Percentiles rank a stretch among this genome's conserved stretches.
These are phyloP conservation scores for Ilyonectria mors-panacis DNA, from an alignment of 2,329 filamentous ascomycete species.

Conservation along the genomic window DNA sequence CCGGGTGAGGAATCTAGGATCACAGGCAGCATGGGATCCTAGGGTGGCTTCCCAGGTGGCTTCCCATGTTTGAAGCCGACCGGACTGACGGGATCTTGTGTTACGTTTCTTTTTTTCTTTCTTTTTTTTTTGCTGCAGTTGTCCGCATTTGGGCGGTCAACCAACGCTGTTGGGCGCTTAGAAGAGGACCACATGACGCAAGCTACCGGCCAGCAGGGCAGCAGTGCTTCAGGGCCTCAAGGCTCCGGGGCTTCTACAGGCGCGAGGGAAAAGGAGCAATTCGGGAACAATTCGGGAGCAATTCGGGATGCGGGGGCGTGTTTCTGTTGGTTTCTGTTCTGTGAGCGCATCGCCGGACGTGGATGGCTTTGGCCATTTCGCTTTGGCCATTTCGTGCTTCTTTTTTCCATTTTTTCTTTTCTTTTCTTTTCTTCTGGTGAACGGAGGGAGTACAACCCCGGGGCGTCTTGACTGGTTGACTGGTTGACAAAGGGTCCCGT, in stretches of 20 bases:
- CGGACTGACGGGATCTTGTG: constrained; percentile 39
- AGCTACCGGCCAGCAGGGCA: constrained; percentile 16
- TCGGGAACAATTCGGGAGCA: not conserved
- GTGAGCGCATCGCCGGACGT: not conserved
- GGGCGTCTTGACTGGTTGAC: constrained; percentile 28
- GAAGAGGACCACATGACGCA: constrained; percentile 33
- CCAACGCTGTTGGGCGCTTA: constrained; percentile 37
- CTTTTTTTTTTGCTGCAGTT: constrained; percentile 32
- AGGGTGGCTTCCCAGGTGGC: constrained; percentile 29
- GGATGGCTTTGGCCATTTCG: not conserved
- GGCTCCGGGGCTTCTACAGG: not conserved
- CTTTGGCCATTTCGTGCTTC: not conserved
- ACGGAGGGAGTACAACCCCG: constrained; percentile 18
- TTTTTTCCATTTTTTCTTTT: not conserved
- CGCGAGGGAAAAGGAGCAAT: constrained; percentile 2
- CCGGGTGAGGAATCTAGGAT: constrained; percentile 25
- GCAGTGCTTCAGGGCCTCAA: constrained; percentile 1
- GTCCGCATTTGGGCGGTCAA: constrained; percentile 39
- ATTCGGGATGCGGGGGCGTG: constrained; percentile 5
- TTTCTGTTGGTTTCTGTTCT: constrained; percentile 11
- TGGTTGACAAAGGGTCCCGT: constrained; percentile 38
- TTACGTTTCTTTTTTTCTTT: constrained; percentile 39
- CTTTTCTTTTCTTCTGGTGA: not conserved
- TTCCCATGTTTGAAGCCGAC: constrained; percentile 36
- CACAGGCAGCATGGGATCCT: constrained; percentile 25